These are phyloP conservation scores for Pestalotiopsis sp. DNA, from an alignment of 2,329 filamentous ascomycete species.

Conservation along the genomic window DNA sequence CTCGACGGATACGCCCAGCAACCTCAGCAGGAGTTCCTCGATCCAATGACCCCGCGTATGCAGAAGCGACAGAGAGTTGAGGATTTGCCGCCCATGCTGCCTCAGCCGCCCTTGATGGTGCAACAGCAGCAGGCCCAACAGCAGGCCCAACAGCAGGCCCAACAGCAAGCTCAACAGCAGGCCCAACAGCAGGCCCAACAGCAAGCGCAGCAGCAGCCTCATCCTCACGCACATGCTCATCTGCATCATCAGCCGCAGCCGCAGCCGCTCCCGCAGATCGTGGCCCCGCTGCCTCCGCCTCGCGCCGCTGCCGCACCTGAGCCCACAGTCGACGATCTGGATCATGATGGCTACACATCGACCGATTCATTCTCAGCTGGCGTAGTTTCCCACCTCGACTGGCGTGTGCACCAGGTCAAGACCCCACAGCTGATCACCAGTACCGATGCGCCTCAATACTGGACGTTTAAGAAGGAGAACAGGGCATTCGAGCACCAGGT, in stretches of 20 bases:
- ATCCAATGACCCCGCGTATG: constrained; percentile 28
- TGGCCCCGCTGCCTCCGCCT: neutral
- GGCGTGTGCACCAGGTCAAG: constrained; percentile 55
- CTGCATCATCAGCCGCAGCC: no score
- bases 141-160: no score
- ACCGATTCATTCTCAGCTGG: constrained; percentile 52
- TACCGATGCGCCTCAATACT: constrained; percentile 54
- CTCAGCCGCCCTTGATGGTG: neutral
- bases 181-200: no score
- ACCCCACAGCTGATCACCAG: constrained; percentile 48
- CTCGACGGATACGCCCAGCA: constrained; percentile 17
- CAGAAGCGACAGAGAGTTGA: constrained; percentile 33
- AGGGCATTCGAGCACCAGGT: constrained; percentile 55
- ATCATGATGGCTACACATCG: constrained; percentile 50
- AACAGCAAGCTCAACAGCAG: no score
- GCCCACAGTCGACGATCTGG: constrained; percentile 39
- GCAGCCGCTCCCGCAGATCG: neutral
- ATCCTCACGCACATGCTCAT: no score
- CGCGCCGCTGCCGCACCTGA: constrained; percentile 10
- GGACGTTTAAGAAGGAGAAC: constrained; percentile 48
- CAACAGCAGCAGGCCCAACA: neutral
- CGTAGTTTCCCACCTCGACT: constrained; percentile 47
- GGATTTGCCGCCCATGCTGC: constrained; percentile 6
- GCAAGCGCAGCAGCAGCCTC: no score
- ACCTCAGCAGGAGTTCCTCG: constrained; percentile 22